Base-by-base conservation (phyloP, 805 yeast genomes). In the Lipomyces sp. region DNA sequence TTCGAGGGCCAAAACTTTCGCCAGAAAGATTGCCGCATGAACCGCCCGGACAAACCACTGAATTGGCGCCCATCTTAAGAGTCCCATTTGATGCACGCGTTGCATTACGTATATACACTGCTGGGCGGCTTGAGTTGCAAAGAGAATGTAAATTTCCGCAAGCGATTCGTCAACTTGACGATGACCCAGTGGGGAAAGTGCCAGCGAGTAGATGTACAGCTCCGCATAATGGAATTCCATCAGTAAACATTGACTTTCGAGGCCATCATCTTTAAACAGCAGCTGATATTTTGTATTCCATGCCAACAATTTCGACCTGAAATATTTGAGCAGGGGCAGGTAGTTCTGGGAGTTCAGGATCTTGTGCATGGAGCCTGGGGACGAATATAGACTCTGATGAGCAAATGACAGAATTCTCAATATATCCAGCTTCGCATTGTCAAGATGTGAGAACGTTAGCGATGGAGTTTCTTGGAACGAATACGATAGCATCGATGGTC, bases 11-110 rank as follows among this genome's bases (percentile, higher is more conserved):
- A 90, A 87, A 74, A 96, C 90, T 77, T 93, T 94, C 13, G 94
- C 95, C 62, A 94, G 84, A 75, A 92, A 93, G 1, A 97, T 95
- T 11, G 92, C 92, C 0, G 97, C 90, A 72, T 94, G 86, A 29
- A 93, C 92, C 34, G 92, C 86, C 61, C 97, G 82, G 0, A 90
- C 89, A 5, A 90, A 87, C 97, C 97, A 92, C 69, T 97, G 81
- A n/a, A 92, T 92, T 0, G 98, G 97, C 87, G 92, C 91, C 74
- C 83, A 89, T 64, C 86, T 81, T 62, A 92, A 78, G 81, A 88
- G 78, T 65, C 84, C 85, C 65, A 89, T 78, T 13, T 68, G 71
- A 72, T 88, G 90, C 4, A 92, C 86, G 51, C 95, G 78, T 64
- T 85, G 86, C 3, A 93, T 90, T 3, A 89, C 88, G 32, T 84